A percentile compares a stretch with the other conserved stretches of the same genome.
Conservation (phyloP, 1,284 basidiomycete species). For the Pulchroboletus neoregius region DNA sequence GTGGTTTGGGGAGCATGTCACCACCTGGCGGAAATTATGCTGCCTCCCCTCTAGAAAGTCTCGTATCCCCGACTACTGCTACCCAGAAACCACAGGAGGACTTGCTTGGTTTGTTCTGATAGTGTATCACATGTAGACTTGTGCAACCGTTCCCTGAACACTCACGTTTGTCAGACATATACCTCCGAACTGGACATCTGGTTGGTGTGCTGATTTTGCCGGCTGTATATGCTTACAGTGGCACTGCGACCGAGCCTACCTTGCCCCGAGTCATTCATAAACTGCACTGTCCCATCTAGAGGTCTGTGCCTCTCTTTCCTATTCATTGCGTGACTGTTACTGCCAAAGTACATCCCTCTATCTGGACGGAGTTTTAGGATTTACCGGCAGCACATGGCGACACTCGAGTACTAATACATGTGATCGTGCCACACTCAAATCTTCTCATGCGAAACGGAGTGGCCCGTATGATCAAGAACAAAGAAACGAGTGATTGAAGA, state of each 20-base stretch:
- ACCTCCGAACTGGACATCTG: neutral
- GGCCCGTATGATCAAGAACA: no score
- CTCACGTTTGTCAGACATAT: neutral
- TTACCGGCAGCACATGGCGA: no score
- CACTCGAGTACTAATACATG: no score
- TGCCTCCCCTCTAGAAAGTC: conserved; percentile 14
- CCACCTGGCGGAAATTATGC: conserved; percentile 4
- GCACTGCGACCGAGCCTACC: neutral
- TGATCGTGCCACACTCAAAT: no score
- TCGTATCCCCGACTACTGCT: conserved; percentile 13
- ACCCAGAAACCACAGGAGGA: conserved; percentile 44
- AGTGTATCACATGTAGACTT: conserved; percentile 4
- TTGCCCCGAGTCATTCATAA: no score
- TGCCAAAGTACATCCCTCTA: no score
- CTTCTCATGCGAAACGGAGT: no score
- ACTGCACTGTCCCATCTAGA: no score
- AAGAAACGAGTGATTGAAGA: no score
- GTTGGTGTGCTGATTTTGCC: neutral
- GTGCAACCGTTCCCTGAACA: conserved; percentile 1
- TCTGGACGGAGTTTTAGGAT: no score
- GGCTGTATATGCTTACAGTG: neutral
- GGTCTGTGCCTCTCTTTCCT: no score
- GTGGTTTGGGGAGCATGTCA: conserved; percentile 14
- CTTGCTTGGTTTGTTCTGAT: conserved; percentile 46
- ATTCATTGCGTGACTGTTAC: no score